These are phyloP conservation scores for Papiliotrema terrestris DNA, from an alignment of 1,284 basidiomycete genomes.

Conservation along the genomic window DNA sequence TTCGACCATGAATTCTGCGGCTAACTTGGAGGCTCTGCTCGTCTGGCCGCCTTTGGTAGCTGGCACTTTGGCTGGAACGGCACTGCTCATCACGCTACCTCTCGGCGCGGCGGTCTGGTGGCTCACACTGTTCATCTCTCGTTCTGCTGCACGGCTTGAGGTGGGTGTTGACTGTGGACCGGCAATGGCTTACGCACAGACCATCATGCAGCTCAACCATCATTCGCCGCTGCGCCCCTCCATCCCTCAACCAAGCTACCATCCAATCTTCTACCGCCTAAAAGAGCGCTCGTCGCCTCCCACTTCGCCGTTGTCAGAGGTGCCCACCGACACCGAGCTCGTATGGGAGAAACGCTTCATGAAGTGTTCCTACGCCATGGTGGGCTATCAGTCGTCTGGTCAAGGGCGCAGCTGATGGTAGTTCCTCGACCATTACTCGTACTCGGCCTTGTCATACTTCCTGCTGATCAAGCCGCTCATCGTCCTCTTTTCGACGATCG, in stretches of 20 bases:
- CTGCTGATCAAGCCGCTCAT: constrained; percentile 46
- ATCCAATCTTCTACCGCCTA: constrained; percentile 42
- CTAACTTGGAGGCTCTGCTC: constrained; percentile 33
- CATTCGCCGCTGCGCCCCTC: constrained; percentile 28
- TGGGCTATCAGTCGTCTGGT: constrained; percentile 10
- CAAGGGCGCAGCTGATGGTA: constrained; percentile 3
- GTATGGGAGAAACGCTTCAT: constrained; percentile 44
- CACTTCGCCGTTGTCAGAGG: constrained; percentile 11
- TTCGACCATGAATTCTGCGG: background rate
- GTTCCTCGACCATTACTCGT: constrained; percentile 46
- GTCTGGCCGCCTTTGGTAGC: constrained; percentile 44
- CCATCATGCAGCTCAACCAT: constrained; percentile 38
- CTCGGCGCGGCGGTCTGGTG: constrained; percentile 47
- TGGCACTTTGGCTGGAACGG: constrained; percentile 46
- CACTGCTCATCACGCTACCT: constrained; percentile 45
- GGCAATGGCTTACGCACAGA: constrained; percentile 12
- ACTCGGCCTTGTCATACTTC: constrained; percentile 46
- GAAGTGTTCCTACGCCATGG: constrained; percentile 46
- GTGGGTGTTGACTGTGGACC: constrained; percentile 8
- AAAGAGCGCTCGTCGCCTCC: constrained; percentile 15
- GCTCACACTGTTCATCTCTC: constrained; percentile 43
- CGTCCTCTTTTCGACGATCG: constrained; percentile 40
- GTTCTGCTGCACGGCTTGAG: constrained; percentile 42
- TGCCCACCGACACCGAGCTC: constrained; percentile 2
- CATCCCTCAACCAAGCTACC: constrained; percentile 23